Base-by-base conservation (phyloP, 306 rosid species). In the Acacia melanoxylon region DNA sequence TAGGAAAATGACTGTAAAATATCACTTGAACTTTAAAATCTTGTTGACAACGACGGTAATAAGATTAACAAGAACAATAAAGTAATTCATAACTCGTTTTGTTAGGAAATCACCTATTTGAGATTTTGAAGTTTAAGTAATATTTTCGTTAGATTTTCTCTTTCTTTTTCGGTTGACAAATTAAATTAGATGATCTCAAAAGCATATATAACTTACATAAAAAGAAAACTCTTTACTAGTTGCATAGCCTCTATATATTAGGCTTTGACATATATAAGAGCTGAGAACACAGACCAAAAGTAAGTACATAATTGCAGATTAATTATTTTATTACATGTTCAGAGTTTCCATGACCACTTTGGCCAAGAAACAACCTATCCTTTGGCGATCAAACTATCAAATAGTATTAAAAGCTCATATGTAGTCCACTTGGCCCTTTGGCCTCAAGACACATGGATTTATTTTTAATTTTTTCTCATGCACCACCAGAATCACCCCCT, bases 371-470 rank as follows among this genome's bases (percentile, higher is more conserved):
- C 82, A 42, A 31, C 48, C 24, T 71, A 17, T 74, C 80, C 71
- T 31, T 17, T 10, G n/a, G 76, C 41, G 29, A 71, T 42, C 15
- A 56, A n/a, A 56, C 22, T 56, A 20, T n/a, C 62, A 68, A 68
- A 24, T 20, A 20, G 19, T 68, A 51, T 20, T 20, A 20, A 68
- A 68, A 10, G 15, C 49, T 68, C 2, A 12, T 51, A 48, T 4
- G 6, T 6, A 79, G 75, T 66, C 68, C 27, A 42, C 40, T 44
- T 37, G 84, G 82, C 84, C 86, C 81, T 86, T 88, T 80, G 86
- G 85, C 83, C 87, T 58, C 51, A 27, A 78, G 63, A 67, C 68
- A 67, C 68, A 6, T 73, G 59, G 68, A 59, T 77, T 25, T 61
- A 25, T 61, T 61, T 3, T 8, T 10, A 2, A 54, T 22, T 52